Evolutionary conservation across 176 grass and related monocot genomes (phyloP).

Genomic region (Puya raimondii): DNA sequence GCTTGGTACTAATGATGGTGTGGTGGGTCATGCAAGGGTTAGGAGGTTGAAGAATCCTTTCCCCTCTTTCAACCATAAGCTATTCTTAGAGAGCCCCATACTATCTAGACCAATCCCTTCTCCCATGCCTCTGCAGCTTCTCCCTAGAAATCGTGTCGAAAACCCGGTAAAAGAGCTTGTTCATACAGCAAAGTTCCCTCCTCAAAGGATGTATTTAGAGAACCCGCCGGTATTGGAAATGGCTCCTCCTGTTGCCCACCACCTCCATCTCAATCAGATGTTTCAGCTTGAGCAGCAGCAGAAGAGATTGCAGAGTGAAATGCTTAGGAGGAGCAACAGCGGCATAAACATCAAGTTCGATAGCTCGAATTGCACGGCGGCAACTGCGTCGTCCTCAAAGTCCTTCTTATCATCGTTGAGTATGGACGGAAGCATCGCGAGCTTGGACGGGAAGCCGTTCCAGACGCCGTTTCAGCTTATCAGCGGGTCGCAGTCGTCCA

Average conservation of each 20-base stretch:
- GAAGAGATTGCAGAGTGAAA: conserved; percentile 75
- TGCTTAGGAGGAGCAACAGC: conserved; percentile 40
- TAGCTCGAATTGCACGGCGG: conserved; percentile 64
- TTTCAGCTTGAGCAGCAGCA: conserved; percentile 80
- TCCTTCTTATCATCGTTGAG: conserved; percentile 81
- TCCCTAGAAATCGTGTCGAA: conserved; percentile 41
- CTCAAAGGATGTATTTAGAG: conserved; percentile 51
- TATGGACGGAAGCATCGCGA: conserved; percentile 77
- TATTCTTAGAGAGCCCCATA: conserved; percentile 51
- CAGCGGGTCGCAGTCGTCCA: conserved; percentile 55
- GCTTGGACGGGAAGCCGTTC: conserved; percentile 42
- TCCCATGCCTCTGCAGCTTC: conserved; percentile 48
- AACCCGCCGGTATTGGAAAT: conserved; percentile 17
- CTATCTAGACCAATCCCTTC: conserved; percentile 6
- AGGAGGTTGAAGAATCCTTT: conserved; percentile 59
- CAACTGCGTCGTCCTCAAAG: conserved; percentile 49
- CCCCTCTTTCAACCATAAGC: conserved; percentile 45
- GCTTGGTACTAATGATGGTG: conserved; percentile 35
- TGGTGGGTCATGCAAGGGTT: conserved; percentile 65
- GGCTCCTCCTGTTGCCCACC: conserved; percentile 39
- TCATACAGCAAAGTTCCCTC: conserved; percentile 31
- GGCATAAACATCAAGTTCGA: conserved; percentile 55
- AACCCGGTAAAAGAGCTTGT: conserved; percentile 33
- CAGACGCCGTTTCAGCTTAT: conserved; percentile 47
- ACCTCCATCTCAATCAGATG: conserved; percentile 78